Base-by-base conservation (phyloP, 164 flowering plant genomes). In the grape (Vitis vinifera) region DNA sequence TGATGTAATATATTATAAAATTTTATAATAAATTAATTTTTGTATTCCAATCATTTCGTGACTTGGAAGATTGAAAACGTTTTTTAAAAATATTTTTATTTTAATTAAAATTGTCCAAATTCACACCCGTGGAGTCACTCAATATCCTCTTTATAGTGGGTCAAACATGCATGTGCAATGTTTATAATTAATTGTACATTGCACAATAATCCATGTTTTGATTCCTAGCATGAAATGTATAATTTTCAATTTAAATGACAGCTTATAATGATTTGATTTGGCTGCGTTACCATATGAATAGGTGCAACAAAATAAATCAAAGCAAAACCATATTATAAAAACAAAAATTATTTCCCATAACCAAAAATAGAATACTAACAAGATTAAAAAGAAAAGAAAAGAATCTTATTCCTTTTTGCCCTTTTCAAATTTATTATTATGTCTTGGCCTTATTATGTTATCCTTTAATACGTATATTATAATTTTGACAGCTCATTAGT, bases 191-290 rank as follows among this genome's bases (percentile, higher is more conserved):
- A 59, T 31, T 31, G 30, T 62, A 19, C 13, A 44, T 7, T 61
- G 53, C 62, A 60, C 65, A 53, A 31, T 70, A 53, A 62, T 70
- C 73, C 67, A 69, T 61, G 59, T 10, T 61, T 61, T 27, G 50
- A 19, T 52, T 56, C 29, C 9, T n/a, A 5, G 29, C 59, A 56
- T 56, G 59, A 9, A 14, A 16, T 56, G 19, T 17, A 9, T 16
- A 2, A 56, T 56, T 13, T 56, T 16, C 9, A 56, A 13, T 10
- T 6, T 56, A 16, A 16, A 56, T 56, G 6, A 56, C 11, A 56
- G 29, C 29, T 16, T 16, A 4, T 31, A 31, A 31, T 31, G 44
- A 31, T 31, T 31, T 31, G 44, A 31, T 4, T 31, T 31, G 44
- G 44, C 44, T 2, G 44, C 44, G 44, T 31, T 31, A 31, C 44